Base-by-base conservation (phyloP, 768 basidiomycete genomes). In the Suillus weaverae region DNA sequence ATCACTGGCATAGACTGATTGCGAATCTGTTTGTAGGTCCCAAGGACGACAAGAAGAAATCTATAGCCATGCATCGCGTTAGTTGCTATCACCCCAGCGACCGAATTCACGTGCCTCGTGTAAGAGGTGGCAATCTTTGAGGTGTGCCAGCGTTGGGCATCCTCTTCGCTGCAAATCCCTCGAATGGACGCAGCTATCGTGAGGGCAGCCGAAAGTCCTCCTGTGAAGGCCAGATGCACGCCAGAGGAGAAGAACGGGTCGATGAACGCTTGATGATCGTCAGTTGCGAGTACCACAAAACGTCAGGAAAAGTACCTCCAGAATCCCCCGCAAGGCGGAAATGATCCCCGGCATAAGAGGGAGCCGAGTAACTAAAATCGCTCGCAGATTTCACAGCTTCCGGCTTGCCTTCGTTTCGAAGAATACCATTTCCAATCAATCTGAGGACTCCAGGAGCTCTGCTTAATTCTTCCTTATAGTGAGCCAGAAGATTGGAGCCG, bases 11-110 rank as follows among this genome's bases (percentile, higher is more conserved):
- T 76, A 51, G 77, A 79, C 69, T 89, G 87, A 4, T 86, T 81
- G 22, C 85, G 84, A 56, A 90, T 88, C 69, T 89, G 89, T 73
- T 88, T 89, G 73, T 89, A 89, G 68, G 89, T 88, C 68, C 87
- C 88, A 26, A 89, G 76, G 26, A 90, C 88, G n/a, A 90, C 87
- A 16, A 90, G 80, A 69, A 89, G 84, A 70, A 89, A 89, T 68
- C 60, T 60, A 20, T 22, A 18, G 1, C 50, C 50, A 36, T 39
- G 26, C n/a, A 8, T 57, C n/a, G 18, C 32, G 7, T 48, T 3
- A 43, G 61, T 26, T 64, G 36, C 14, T 18, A 32, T 46, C 43
- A 35, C 20, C 10, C 50, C 38, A 36, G 14, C 43, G 11, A 30
- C 39, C 48, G 7, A 20, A 46, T 36, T 53, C 62, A 36, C 66